Evolutionary conservation across 352 stramenopile genomes (phyloP), one percentile per base, ranked within the genome.

Genomic region (Phytophthora quininea): DNA sequence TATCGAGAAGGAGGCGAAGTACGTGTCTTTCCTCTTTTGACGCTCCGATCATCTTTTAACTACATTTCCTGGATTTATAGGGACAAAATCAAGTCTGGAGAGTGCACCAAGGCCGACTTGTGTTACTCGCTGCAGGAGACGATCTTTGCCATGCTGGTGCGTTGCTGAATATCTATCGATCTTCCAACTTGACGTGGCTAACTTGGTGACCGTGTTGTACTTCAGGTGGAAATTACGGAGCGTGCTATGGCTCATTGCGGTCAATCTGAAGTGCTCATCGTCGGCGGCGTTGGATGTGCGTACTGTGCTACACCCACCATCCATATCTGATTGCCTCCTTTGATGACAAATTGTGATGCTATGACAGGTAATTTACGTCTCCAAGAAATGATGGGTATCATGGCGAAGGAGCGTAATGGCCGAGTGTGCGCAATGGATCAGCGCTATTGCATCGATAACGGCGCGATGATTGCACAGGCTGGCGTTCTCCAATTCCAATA

Each of bases 371-470:
- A 96, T 71, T 65, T 93, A 51, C 83, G 88, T 29, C 71, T 96
- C 31, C 93, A 98, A 75, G 80, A 99, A 63, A 99, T 99, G 98
- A 99, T 99, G 98, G 83, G 84, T 54, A 86, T 93, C 33, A 99
- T 99, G 98, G 95, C 96, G 8, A 78, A 89, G 58, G 96, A 99
- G 42, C 84, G 98, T 47, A 95, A 96, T 51, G 98, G 96, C 14
- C 87, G 78, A 5, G 80, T 99, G 3, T 99, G 96, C 60, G 96
- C 92, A 8, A 99, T 99, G 97, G 98, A 99, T 80, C 92, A 99
- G 50, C 91, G 94, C 60, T 99, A 99, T 86, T 99, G 98, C 70
- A 99, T 99, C 68, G 98, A 99, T 82, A 99, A 99, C 76, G 98
- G 98, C 7, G 97, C 97, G 6, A 99, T 99, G 98, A 99, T 99